Base-by-base conservation (phyloP, 768 basidiomycete genomes). In the Gymnopilus junonius region DNA sequence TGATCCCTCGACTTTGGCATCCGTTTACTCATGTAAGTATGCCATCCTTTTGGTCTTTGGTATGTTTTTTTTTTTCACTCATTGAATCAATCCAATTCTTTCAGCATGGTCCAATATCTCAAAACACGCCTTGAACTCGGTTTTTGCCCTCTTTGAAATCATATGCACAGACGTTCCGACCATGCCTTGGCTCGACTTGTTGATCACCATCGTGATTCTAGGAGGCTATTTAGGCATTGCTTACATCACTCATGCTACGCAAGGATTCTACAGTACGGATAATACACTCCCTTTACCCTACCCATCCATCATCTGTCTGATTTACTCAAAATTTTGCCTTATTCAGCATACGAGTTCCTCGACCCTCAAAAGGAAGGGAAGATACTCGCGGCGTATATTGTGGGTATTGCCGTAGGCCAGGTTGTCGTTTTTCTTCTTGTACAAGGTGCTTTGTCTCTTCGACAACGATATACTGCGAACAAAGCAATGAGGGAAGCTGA, bases 211-310 rank as follows among this genome's bases (percentile, higher is more conserved):
- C 14, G 11, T 88, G n/a, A 67, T 87, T 20, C 82, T 91, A 6
- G 83, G 66, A 0, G 67, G 74, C 1, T 92, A 91, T 69, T 76
- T 91, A 15, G 88, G 82, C 25, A 71, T 91, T 1, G 90, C 88
- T 4, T 92, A 91, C 65, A 80, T 92, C 42, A 89, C 88, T 0
- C 68, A 80, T 58, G 82, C 75, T 1, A 83, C 83, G 0, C 86
- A 89, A 69, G 83, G 83, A 0, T 81, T 88, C 66, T 91, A 91
- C 71, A 72, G 89, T 91, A 67, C 55, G 87, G n/a, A n/a, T n/a
- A n/a, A n/a, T n/a, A n/a, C n/a, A n/a, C n/a, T 79, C 15, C 43
- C 12, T 25, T 29, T 37, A 42, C 39, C 4, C 20, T 51, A 2
- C 8, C 17, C 29, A 29, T 50, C 10, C 34, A 25, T 12, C 60